Conservation (phyloP, 2,329 filamentous ascomycete species). For the Chaetomium strumarium region DNA sequence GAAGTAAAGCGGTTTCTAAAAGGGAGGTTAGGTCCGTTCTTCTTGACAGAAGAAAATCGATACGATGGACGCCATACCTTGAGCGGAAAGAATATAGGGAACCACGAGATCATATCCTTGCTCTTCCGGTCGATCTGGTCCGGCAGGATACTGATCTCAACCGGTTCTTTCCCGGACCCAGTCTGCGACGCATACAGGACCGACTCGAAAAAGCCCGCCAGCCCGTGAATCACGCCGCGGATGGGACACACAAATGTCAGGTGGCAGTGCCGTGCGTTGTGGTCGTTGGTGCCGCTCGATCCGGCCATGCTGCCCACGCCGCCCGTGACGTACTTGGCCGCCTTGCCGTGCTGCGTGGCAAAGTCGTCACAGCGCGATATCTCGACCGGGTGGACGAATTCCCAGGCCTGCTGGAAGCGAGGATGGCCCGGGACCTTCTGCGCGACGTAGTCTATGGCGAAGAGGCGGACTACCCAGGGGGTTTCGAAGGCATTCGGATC, state of each 20-base stretch:
- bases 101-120: constrained; percentile 98
- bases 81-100: constrained; percentile 94
- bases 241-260: constrained; percentile 72
- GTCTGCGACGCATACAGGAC: constrained; percentile 68
- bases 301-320: constrained; percentile 69
- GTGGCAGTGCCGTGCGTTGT: constrained; percentile 78
- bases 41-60: not conserved
- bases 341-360: constrained; percentile 46
- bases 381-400: constrained; percentile 72
- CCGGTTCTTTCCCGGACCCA: constrained; percentile 41
- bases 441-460: constrained; percentile 80
- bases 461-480: constrained; percentile 90
- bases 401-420: constrained; percentile 72
- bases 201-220: constrained; percentile 94
- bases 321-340: constrained; percentile 53
- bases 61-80: constrained; percentile 55
- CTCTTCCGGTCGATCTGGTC: constrained; percentile 89
- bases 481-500: constrained; percentile 77
- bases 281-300: constrained; percentile 78
- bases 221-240: constrained; percentile 79
- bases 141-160: constrained; percentile 89
- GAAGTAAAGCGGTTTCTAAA: constrained; percentile 76
- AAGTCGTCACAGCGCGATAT: constrained; percentile 30
- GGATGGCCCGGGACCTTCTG: constrained; percentile 52
- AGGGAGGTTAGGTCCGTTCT: not conserved